A percentile compares a stretch with the other conserved stretches of the same genome.
phyloP scores from a whole-genome alignment of 108 stramenopile genomes.

The Mayamaea pseudoterrestris region DNA sequence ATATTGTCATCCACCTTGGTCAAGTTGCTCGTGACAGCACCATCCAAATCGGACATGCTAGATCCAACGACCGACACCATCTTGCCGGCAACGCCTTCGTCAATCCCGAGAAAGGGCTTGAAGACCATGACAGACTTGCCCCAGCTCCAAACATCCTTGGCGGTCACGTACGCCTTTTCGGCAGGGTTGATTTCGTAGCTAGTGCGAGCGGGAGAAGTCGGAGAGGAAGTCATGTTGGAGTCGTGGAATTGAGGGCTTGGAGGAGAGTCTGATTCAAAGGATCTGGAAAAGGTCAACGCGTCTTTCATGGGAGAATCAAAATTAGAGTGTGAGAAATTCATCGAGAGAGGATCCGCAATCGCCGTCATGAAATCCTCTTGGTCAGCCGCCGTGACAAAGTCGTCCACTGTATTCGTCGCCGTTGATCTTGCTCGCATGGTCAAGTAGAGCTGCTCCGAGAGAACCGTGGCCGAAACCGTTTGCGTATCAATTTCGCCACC shows the following conservation, averaged over 20 bases:
- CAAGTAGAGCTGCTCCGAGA: slow-evolving; percentile 10
- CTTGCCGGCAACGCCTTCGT: slow-evolving; percentile 55
- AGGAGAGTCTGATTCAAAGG: too few relatives aligned
- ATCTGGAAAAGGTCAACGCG: too few relatives aligned
- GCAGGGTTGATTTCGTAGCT: slow-evolving; percentile 28
- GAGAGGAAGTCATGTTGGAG: background rate
- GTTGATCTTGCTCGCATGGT: background rate
- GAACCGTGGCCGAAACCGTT: slow-evolving; percentile 10
- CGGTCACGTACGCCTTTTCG: slow-evolving; percentile 33
- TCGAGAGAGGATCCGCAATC: too few relatives aligned
- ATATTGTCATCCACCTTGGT: slow-evolving; percentile 39
- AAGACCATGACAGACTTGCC: slow-evolving; percentile 55
- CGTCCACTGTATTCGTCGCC: slow-evolving; percentile 7
- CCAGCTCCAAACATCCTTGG: slow-evolving; percentile 63
- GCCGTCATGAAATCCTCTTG: background rate
- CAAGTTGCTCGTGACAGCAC: slow-evolving; percentile 33
- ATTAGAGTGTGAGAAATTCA: too few relatives aligned
- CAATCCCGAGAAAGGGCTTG: slow-evolving; percentile 33
- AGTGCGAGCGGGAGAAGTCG: background rate
- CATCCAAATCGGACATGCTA: slow-evolving; percentile 23
- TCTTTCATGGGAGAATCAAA: too few relatives aligned
- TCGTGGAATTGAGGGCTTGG: too few relatives aligned
- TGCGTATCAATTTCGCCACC: slow-evolving; percentile 5
- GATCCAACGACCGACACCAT: slow-evolving; percentile 35
- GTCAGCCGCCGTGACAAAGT: slow-evolving; percentile 6